Base-by-base conservation (phyloP, 2,329 filamentous ascomycete genomes). In the Neonectria hederae region DNA sequence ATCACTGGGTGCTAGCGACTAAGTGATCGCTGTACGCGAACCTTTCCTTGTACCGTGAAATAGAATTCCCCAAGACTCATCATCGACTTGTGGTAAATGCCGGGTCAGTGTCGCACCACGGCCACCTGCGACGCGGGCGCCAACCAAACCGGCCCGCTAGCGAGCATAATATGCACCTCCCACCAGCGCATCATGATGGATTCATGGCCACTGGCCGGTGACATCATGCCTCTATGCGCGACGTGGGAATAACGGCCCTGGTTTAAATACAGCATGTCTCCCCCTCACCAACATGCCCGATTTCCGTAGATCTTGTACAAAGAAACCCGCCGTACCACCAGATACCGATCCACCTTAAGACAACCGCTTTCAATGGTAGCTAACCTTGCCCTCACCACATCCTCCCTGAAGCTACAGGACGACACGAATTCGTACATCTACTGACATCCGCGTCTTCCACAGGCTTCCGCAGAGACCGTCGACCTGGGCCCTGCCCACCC, bases 381-480 rank as follows among this genome's bases (percentile, higher is more conserved):
- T 19, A n/a, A 4, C 26, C 2, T 28, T 10, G 28, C 28, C 13
- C 4, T 22, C 22, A 35, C 35, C 38, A 46, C 21, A 28, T 17
- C 13, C 22, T 11, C 21, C 21, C 17, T n/a, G 14, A 17, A 35
- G 24, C 19, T 21, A 11, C n/a, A 11, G 10, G 2, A 21, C n/a
- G 0, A 19, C 4, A 10, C 4, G 7, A 7, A 38, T 17, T 17
- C 13, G n/a, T 19, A 19, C 45, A 19, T 11, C 17, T 19, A 43
- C 51, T 73, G 26, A 66, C 60, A 6, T 24, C 2, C 8, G 30
- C 17, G 13, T 22, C n/a, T 30, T 22, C 10, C 22, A 11, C 63
- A 85, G 84, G 84, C 83, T 48, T 84, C 83, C 60, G 79, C 80
- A 53, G 84, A 86, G n/a, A 88, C 85, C 9, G 83, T 84, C 54